These are phyloP conservation scores for Xanthoconium separans DNA, from an alignment of 1,284 basidiomycete genomes.

Conservation along the genomic window DNA sequence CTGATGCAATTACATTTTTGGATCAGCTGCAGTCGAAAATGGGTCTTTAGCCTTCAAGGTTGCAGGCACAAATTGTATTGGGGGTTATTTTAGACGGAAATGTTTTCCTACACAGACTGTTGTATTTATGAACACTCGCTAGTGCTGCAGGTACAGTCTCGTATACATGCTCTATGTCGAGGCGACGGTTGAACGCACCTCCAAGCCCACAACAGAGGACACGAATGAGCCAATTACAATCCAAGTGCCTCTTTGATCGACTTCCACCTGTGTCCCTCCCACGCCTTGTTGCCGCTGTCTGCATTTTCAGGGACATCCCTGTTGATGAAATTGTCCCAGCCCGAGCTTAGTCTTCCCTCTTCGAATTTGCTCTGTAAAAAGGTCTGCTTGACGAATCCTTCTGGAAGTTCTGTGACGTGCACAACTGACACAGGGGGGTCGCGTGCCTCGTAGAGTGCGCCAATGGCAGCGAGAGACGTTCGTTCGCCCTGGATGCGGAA, in stretches of 20 bases:
- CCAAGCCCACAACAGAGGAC: too few species aligned
- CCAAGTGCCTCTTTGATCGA: conserved; percentile 26
- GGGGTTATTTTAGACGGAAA: too few species aligned
- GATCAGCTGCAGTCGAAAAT: neutral
- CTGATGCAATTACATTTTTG: neutral
- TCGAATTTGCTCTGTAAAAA: conserved; percentile 27
- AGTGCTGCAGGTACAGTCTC: too few species aligned
- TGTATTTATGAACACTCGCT: too few species aligned
- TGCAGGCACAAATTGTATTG: neutral
- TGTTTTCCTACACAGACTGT: too few species aligned
- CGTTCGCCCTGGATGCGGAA: conserved; percentile 42
- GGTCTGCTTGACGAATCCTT: conserved; percentile 31
- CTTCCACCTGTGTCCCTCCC: conserved; percentile 32
- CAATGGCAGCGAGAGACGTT: conserved; percentile 22
- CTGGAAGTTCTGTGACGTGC: conserved; percentile 27
- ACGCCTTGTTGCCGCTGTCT: conserved; percentile 25
- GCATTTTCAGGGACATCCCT: conserved; percentile 25
- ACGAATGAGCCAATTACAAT: conserved; percentile 14
- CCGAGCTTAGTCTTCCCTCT: conserved; percentile 29
- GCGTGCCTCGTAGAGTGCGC: conserved; percentile 26
- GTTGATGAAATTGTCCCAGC: conserved; percentile 30
- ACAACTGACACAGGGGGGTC: conserved; percentile 19
- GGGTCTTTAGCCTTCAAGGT: neutral
- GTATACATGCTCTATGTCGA: too few species aligned
- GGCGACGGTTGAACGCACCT: too few species aligned